Conservation (phyloP, 805 yeast genomes). For the Candida arabinofermentans region DNA sequence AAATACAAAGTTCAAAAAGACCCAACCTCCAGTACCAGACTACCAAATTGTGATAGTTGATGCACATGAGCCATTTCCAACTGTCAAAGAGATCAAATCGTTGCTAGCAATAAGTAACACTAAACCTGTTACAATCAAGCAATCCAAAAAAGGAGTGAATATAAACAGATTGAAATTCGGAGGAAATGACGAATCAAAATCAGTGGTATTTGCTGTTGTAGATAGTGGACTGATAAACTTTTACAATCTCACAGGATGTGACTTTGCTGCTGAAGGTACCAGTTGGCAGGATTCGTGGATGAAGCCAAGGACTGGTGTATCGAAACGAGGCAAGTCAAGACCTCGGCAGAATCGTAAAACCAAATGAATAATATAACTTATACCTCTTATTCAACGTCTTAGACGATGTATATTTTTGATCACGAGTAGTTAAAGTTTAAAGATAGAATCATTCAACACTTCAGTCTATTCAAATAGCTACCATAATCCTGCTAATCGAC, state of each 20-base stretch:
- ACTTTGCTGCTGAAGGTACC: conserved; percentile 34
- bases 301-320: not conserved
- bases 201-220: conserved; percentile 63
- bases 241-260: conserved; percentile 46
- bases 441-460: too few species aligned
- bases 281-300: conserved; percentile 28
- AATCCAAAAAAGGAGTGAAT: conserved; percentile 8
- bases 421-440: too few species aligned
- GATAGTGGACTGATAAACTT: conserved; percentile 76
- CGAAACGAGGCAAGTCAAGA: too few species aligned
- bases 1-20: conserved; percentile 61
- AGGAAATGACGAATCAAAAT: not conserved
- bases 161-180: conserved; percentile 7
- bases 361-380: too few species aligned
- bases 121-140: conserved; percentile 2
- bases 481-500: too few species aligned
- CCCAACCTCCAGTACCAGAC: conserved; percentile 67
- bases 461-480: too few species aligned
- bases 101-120: conserved; percentile 30
- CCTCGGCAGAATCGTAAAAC: too few species aligned
- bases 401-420: too few species aligned
- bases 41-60: conserved; percentile 63
- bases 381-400: too few species aligned
- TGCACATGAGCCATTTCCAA: conserved; percentile 45
- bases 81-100: conserved; percentile 36